These are phyloP conservation scores for Ganoderma meredithae DNA, from an alignment of 1,284 basidiomycete species.

Conservation along the genomic window DNA sequence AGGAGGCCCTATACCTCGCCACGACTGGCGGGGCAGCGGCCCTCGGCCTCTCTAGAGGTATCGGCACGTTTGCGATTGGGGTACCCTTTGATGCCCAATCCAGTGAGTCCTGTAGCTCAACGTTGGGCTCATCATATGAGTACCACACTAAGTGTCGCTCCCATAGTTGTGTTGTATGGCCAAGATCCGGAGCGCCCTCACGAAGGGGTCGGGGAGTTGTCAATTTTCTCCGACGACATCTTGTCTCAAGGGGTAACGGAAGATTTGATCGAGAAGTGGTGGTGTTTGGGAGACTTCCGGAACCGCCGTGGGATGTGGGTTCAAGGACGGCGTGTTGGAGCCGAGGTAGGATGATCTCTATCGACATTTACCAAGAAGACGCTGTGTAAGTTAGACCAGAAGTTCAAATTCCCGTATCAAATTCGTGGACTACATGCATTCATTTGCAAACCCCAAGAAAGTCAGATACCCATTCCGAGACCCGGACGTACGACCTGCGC, in stretches of 20 bases:
- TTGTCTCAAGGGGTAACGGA: conserved; percentile 44
- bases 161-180: conserved; percentile 1
- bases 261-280: conserved; percentile 86
- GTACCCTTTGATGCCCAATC: conserved; percentile 84
- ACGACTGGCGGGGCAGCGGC: conserved; percentile 79
- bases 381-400: not conserved
- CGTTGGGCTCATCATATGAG: not conserved
- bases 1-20: conserved; percentile 79
- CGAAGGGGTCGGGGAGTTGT: conserved; percentile 57
- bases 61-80: conserved; percentile 70
- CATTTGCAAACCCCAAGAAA: conserved; percentile 2
- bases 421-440: not conserved
- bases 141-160: not conserved
- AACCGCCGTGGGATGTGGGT: conserved; percentile 79
- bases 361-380: not conserved
- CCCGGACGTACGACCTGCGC: too few species aligned
- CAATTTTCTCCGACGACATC: conserved; percentile 74
- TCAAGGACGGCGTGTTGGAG: conserved; percentile 54
- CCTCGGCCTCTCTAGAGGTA: conserved; percentile 56
- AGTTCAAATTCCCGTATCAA: not conserved
- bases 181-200: conserved; percentile 38
- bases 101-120: conserved; percentile 55
- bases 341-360: conserved; percentile 12
- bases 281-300: conserved; percentile 76
- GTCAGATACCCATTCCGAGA: not conserved